Evolutionary conservation across 352 stramenopile species (phyloP), one percentile per base, ranked within the genome.

Genomic region (Phytophthora macrochlamydospora): DNA sequence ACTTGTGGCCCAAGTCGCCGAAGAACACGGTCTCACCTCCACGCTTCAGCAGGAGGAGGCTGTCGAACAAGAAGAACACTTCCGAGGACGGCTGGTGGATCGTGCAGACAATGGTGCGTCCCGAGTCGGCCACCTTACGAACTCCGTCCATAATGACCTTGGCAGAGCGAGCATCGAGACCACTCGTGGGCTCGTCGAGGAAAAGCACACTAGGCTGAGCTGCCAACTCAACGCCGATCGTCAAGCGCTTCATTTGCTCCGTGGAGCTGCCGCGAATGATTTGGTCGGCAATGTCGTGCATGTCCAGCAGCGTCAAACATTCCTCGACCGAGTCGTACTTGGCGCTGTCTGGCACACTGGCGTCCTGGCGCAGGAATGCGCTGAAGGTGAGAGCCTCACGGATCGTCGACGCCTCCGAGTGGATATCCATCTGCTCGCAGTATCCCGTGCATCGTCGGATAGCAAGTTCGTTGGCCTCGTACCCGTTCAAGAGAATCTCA

Each of bases 171-270:
- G 59, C 76, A 49, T 91, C 83, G 7, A 91, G 63, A 0, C 77
- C 73, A 46, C 68, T 84, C 4, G 78, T 90, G 13, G 81, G 81
- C 38, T 90, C 79, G 33, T 89, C 81, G 48, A 85, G 51, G 66
- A 97, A 96, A 9, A 97, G 8, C 13, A 97, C 63, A 35, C 75
- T 81, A 29, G 92, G 80, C 50, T 92, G 83, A 1, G 84, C 84
- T 4, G 93, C 87, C 28, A 98, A 67, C 53, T 98, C 94, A 8
- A 98, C 86, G 31, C 84, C 94, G 38, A 97, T 91, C 50, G 77
- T 83, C 38, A 85, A 51, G 31, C 77, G 77, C 69, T 85, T 85
- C 35, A 75, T 71, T 46, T 83, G 71, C 51, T 83, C 75, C 4
- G 74, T 66, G 2, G 73, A 81, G 48, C 62, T 72, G 13, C 73